Evolutionary conservation across 2,329 filamentous ascomycete species (phyloP), one percentile per base, ranked within the genome.

Genomic region (Magnaporthiopsis incrustans): DNA sequence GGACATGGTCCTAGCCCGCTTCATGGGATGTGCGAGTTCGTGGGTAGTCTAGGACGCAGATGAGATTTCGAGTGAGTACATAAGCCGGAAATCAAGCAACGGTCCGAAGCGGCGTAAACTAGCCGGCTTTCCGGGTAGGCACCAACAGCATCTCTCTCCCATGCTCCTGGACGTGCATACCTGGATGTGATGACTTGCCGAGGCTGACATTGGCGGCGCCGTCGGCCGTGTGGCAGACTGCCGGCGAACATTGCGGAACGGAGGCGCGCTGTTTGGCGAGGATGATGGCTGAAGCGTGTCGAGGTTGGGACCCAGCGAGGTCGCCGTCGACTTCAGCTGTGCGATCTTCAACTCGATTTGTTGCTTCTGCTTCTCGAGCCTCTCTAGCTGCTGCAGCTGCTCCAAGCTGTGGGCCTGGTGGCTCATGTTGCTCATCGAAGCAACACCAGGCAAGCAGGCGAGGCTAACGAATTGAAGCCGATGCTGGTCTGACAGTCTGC

Each of bases 1-100:
- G 11, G 59, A 60, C 30, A 56, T 60, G 15, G 63, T 64, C 59
- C 61, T 64, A 6, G 63, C 63, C 35, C 63, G 63, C 63, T 64
- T 64, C 63, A 64, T 64, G 22, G 63, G 63, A n/a, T 61, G 63
- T 58, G 27, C 22, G 38, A 22, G 27, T 33, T 62, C 38, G 33
- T 61, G 32, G 57, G 22, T 53, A 53, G 44, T 53, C 44, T 53
- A 11, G n/a, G 44, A 53, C 18, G 7, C 44, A 25, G 44, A 53
- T 25, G 44, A 30, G 4, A 53, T 25, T 6, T 7, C n/a, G 15
- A 22, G n/a, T 53, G 44, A 53, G 44, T 53, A 38, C 11, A 11
- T 12, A 25, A 53, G 44, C 44, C 4, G 11, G 38, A 44, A 44
- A 18, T 6, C 18, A 22, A 8, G 18, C 22, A 11, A 53, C 8